Evolutionary conservation across 176 grass and related monocot genomes (phyloP), one percentile per base, ranked within the genome.

Genomic region (Urochloa ruziziensis): DNA sequence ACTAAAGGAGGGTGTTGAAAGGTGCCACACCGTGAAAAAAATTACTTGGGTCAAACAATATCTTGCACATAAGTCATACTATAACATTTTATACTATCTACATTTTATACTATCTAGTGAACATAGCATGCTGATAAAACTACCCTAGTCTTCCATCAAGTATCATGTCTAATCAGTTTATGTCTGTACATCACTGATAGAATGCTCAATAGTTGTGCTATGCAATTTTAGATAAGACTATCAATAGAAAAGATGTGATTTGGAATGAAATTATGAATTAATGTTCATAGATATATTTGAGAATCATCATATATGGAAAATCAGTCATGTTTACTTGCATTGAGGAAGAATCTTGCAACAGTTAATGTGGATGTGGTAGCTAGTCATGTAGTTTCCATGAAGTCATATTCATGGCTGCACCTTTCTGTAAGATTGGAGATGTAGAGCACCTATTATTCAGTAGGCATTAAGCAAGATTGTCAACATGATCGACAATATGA

Each of bases 151-250:
- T 34, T 69, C 54, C 62, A 68, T 77, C 39, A 77, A 27, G 17
- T 85, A n/a, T 42, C 68, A 59, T 14, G 35, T 9, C n/a, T 42
- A 68, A 69, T 30, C 12, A 23, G 10, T 40, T 68, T 64, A 80
- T 28, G 17, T 68, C 1, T 30, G 8, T 5, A 34, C 8, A 37
- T 63, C 23, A 7, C 57, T 48, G 44, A 10, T 63, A 9, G 33
- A 36, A 77, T 59, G 36, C 69, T 68, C 30, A 78, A 36, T 85
- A 36, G 28, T 44, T 24, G 5, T 68, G 62, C 16, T 79, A 72
- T 72, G 75, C 19, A 49, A 24, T 79, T 33, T 70, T 43, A 62
- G 56, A n/a, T 61, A 69, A 78, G 54, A 43, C 47, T 66, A n/a
- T 56, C 57, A 44, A 72, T 29, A 30, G 12, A 28, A 62, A 85